Percentiles rank a stretch among this genome's conserved stretches.
Evolutionary conservation across 1,139 yeast species (phyloP).

Genomic region (Wickerhamomyces sp.): DNA sequence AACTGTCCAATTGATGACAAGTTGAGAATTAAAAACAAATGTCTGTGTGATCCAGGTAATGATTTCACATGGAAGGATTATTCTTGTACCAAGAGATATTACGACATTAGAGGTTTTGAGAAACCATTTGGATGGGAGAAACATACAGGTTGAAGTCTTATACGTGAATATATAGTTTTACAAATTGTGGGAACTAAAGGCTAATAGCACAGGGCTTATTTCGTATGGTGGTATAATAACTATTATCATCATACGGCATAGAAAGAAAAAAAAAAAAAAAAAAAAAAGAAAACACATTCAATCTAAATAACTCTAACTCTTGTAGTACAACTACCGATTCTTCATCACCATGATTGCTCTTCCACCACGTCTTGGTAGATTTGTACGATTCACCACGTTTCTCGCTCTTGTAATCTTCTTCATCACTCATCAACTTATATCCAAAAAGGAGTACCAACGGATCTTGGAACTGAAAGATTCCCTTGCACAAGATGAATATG

Average conservation of each 20-base stretch:
- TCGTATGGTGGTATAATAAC: too few species aligned
- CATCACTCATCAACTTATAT: conserved; percentile 14
- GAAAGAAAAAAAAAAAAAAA: too few species aligned
- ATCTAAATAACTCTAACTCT: too few species aligned
- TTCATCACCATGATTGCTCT: too few species aligned
- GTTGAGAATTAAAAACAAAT: conserved; percentile 48
- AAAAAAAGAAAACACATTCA: too few species aligned
- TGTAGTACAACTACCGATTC: too few species aligned
- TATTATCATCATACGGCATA: too few species aligned
- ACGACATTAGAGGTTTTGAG: conserved; percentile 51
- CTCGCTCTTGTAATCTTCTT: conserved; percentile 13
- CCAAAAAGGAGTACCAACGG: conserved; percentile 14
- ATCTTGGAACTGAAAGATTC: conserved; percentile 15
- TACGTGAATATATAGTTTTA: not conserved
- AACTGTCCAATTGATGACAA: conserved; percentile 72
- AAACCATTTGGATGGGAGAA: conserved; percentile 79
- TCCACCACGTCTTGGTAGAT: conserved; percentile 6
- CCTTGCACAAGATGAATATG: conserved; percentile 12
- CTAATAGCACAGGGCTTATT: too few species aligned
- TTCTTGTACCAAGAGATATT: conserved; percentile 77
- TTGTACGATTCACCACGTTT: conserved; percentile 15
- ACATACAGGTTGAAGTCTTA: conserved; percentile 29
- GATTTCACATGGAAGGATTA: conserved; percentile 80
- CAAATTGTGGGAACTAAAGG: not conserved
- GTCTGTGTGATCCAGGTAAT: conserved; percentile 68